Evolutionary conservation across 176 grass and related monocot species (phyloP), one percentile per base, ranked within the genome.

Genomic region (Cenchrus americanus): DNA sequence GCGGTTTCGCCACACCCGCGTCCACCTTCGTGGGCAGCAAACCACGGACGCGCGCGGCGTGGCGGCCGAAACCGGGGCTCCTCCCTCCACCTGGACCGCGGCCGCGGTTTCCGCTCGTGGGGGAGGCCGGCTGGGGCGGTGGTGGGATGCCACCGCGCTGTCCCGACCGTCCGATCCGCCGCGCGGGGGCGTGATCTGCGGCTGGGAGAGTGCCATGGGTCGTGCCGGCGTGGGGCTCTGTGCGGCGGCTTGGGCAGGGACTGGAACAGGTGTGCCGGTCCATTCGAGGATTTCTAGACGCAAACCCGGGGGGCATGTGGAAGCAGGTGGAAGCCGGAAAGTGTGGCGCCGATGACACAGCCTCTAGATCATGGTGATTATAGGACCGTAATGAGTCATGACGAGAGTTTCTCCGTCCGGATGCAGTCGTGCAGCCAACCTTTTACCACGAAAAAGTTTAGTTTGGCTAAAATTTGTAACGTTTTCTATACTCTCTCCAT

Each of bases 41-140:
- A 85, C 86, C 81, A 85, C n/a, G 74, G 75, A 43, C 66, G 46
- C 32, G 77, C 85, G 85, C 51, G 43, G 67, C 81, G 81, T 77
- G 48, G 71, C 71, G 69, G 10, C 15, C 37, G 8, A 90, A 82
- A 71, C 82, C 78, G 37, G 66, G 65, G 81, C 71, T 77, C 57
- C 30, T 14, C 55, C 47, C 10, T 90, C 66, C 78, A 86, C 72
- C 88, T 59, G 62, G n/a, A 30, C 23, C 23, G 75, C 59, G 59
- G 48, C 59, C 69, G 82, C 30, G 71, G 83, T 89, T 89, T 83
- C 43, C 64, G 57, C 54, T 34, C 32, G 55, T 19, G 18, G 17
- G 51, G 14, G 14, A 6, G 49, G 49, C 3, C 14, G 51, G 51
- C 0, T 1, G 51, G 51, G 51, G 58, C 12, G 6, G 26, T 0